These are phyloP conservation scores for Polytolypa hystricis DNA, from an alignment of 2,329 filamentous ascomycete genomes.

Conservation along the genomic window DNA sequence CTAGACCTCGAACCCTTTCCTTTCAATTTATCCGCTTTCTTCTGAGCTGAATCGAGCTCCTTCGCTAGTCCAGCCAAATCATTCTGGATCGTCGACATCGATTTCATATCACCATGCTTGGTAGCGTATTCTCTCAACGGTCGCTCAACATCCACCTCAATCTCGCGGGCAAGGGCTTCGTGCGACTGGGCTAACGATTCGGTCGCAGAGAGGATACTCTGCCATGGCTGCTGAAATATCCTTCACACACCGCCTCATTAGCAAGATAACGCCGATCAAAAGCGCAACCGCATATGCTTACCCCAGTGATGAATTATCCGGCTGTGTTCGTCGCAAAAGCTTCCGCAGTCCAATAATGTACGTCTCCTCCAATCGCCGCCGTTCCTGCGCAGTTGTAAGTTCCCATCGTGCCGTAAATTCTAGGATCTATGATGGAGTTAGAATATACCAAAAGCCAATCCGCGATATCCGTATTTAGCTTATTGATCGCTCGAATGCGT, in stretches of 20 bases:
- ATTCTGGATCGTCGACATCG: constrained; percentile 67
- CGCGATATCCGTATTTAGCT: constrained; percentile 80
- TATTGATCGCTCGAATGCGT: constrained; percentile 74
- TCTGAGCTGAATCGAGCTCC: constrained; percentile 73
- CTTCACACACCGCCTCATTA: constrained; percentile 37
- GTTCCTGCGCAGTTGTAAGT: constrained; percentile 53
- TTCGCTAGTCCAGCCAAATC: constrained; percentile 73
- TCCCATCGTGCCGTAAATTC: constrained; percentile 2
- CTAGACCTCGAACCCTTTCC: constrained; percentile 64
- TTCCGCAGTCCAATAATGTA: constrained; percentile 76
- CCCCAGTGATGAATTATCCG: constrained; percentile 78
- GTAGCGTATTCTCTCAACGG: constrained; percentile 66
- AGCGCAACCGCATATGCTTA: constrained; percentile 40
- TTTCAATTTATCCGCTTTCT: constrained; percentile 72
- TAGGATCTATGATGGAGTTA: constrained; percentile 1
- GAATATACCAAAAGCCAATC: constrained; percentile 83
- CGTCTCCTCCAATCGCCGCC: constrained; percentile 78
- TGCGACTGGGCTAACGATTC: constrained; percentile 77
- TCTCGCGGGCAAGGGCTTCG: constrained; percentile 63
- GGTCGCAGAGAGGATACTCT: constrained; percentile 68
- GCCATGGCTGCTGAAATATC: constrained; percentile 84
- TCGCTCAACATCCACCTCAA: constrained; percentile 79
- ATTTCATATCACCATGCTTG: constrained; percentile 63
- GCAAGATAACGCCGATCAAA: background rate
- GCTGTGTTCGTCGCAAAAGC: constrained; percentile 61